Conservation (phyloP, 768 basidiomycete genomes). For the Pisolithus microcarpus region DNA sequence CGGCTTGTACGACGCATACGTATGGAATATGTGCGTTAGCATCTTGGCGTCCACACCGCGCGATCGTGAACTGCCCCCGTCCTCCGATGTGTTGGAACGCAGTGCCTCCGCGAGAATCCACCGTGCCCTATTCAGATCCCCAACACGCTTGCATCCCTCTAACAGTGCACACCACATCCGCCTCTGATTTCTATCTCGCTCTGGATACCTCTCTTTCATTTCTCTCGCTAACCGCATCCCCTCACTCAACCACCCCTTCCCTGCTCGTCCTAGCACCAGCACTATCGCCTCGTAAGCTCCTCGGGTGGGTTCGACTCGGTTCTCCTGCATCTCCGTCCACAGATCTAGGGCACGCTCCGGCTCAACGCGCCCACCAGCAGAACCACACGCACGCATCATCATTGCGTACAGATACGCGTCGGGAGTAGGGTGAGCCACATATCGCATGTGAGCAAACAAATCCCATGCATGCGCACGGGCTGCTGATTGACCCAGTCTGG, state of each 20-base stretch:
- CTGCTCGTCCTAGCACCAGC: constrained; percentile 67
- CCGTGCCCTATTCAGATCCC: constrained; percentile 73
- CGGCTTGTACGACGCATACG: constrained; percentile 75
- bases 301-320: constrained; percentile 51
- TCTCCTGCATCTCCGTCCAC: constrained; percentile 89
- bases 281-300: constrained; percentile 80
- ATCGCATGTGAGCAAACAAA: constrained; percentile 92
- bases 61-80: constrained; percentile 16
- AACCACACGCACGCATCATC: constrained; percentile 86
- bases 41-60: constrained; percentile 54
- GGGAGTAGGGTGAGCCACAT: constrained; percentile 83
- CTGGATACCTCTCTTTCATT: constrained; percentile 71
- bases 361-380: constrained; percentile 47
- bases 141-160: constrained; percentile 81
- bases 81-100: constrained; percentile 16
- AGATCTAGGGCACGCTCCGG: constrained; percentile 91
- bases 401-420: constrained; percentile 63
- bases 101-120: constrained; percentile 87
- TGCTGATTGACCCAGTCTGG: constrained; percentile 30
- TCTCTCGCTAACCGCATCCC: constrained; percentile 77
- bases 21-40: constrained; percentile 80
- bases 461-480: constrained; percentile 86
- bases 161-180: constrained; percentile 78
- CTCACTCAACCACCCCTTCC: constrained; percentile 65
- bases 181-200: constrained; percentile 30